Evolutionary conservation across 2,329 filamentous ascomycete genomes (phyloP), one percentile per base, ranked within the genome.

Genomic region (Penicillium sp.): DNA sequence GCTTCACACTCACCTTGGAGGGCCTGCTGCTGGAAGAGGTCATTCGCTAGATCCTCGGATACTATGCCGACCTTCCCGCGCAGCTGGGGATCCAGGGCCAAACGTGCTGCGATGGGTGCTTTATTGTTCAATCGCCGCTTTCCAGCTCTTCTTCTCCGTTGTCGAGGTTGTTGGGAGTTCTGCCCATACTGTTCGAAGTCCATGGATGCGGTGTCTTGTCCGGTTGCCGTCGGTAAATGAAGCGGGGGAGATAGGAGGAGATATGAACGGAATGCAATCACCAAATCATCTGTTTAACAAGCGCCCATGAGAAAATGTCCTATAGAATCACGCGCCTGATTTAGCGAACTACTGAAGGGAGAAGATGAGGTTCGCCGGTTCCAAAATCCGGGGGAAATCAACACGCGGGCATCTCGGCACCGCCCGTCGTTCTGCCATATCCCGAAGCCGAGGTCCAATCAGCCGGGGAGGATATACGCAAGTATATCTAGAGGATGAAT

Each of bases 21-120:
- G 68, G 64, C 77, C 75, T 66, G 83, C 69, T 66, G 85, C 78
- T 61, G 90, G 87, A 77, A 96, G 51, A 97, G 82, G 70, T 96
- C 89, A 47, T 83, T 81, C 68, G 93, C 91, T 51, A 99, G 82
- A 74, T 96, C 91, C 68, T 91, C 88, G 13, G 93, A 96, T 53
- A 97, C 77, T 63, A 94, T 84, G 62, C 92, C 94, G 61, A 93
- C 83, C 71, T 96, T 91, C 53, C 90, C 91, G 76, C 89, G 90
- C 68, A 96, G 82, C 73, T 89, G 88, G 71, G 92, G 89, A 75
- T 96, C 92, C 56, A 97, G 85, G 38, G 96, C 83, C 50, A 97
- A 81, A 57, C 89, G 87, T 56, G 91, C 93, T 58, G 90, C 83
- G 58, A 96, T 82, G 43, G 93, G 83, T 8, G 89, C 83, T 73